phyloP scores from a whole-genome alignment of 148 eudicot species.

The Fagopyrum esculentum region DNA sequence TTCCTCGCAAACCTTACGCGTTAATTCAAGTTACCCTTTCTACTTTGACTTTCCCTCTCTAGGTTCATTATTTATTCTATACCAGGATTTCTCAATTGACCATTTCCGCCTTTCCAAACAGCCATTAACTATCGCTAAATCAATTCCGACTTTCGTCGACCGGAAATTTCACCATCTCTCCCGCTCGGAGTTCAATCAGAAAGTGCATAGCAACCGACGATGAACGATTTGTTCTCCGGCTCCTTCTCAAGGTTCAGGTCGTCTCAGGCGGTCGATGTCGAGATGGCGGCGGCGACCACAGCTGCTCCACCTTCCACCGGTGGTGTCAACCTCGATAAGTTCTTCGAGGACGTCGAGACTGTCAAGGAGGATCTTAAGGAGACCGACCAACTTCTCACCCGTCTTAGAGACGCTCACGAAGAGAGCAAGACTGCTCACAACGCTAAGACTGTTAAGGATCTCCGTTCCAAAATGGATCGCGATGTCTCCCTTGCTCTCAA shows the following conservation, averaged over 20 bases:
- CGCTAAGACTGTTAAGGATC: slow-evolving; percentile 45
- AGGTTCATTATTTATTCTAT: background rate
- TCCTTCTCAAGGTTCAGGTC: slow-evolving; percentile 30
- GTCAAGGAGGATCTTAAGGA: slow-evolving; percentile 53
- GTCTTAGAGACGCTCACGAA: slow-evolving; percentile 46
- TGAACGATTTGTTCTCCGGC: slow-evolving; percentile 41
- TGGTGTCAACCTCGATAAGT: slow-evolving; percentile 56
- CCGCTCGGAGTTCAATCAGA: background rate
- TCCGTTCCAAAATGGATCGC: slow-evolving; percentile 58
- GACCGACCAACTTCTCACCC: slow-evolving; percentile 37
- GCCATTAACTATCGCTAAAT: background rate
- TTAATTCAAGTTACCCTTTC: background rate
- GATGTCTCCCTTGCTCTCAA: slow-evolving; percentile 51
- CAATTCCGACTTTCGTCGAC: background rate
- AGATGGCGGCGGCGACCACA: slow-evolving; percentile 19
- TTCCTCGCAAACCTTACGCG: too few species aligned
- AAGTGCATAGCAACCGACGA: background rate
- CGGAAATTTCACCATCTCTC: background rate
- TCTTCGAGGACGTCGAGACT: slow-evolving; percentile 67
- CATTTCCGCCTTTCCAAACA: background rate
- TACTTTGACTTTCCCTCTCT: background rate
- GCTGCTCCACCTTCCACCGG: slow-evolving; percentile 12
- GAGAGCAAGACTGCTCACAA: slow-evolving; percentile 64
- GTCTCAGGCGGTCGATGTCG: slow-evolving; percentile 14
- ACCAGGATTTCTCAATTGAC: background rate